Evolutionary conservation across 2,329 filamentous ascomycete species (phyloP).

Genomic region (Paramyrothecium roridum): DNA sequence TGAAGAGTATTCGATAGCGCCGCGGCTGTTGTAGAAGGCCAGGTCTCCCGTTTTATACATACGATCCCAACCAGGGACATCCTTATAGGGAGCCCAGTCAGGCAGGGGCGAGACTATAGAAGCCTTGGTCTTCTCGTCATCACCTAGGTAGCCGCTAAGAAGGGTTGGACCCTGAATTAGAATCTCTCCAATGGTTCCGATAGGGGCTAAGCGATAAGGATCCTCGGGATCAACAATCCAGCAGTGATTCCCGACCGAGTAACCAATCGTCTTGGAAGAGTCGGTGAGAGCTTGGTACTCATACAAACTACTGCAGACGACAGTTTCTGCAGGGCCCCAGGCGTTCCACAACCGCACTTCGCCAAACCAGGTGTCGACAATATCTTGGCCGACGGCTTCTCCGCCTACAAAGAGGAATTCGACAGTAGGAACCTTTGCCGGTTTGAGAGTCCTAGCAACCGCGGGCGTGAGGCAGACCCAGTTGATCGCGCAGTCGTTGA

Average conservation of each 20-base stretch:
- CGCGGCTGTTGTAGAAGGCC: conserved; percentile 23
- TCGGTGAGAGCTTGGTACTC: background rate
- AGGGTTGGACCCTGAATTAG: conserved; percentile 16
- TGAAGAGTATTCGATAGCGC: conserved; percentile 36
- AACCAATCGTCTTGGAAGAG: conserved; percentile 6
- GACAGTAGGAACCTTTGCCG: conserved; percentile 2
- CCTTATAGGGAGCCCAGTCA: conserved; percentile 8
- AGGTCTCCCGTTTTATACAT: conserved; percentile 20
- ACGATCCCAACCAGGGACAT: conserved; percentile 8
- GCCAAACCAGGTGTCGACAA: conserved; percentile 9
- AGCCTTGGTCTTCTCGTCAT: conserved; percentile 13
- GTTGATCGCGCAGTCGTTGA: background rate
- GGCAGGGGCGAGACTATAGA: conserved; percentile 24
- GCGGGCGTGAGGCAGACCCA: conserved; percentile 3
- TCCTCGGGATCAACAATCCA: conserved; percentile 14
- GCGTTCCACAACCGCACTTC: conserved; percentile 14
- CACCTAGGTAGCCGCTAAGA: conserved; percentile 15
- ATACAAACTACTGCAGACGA: conserved; percentile 9
- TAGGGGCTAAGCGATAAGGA: conserved; percentile 8
- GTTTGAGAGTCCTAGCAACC: background rate
- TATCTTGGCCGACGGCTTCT: conserved; percentile 11
- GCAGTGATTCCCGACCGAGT: background rate
- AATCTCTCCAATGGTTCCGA: conserved; percentile 11
- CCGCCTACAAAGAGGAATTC: conserved; percentile 13
- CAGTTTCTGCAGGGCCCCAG: conserved; percentile 16